phyloP scores from a whole-genome alignment of 2,329 filamentous ascomycete species.

The Aspergillus uvarum region DNA sequence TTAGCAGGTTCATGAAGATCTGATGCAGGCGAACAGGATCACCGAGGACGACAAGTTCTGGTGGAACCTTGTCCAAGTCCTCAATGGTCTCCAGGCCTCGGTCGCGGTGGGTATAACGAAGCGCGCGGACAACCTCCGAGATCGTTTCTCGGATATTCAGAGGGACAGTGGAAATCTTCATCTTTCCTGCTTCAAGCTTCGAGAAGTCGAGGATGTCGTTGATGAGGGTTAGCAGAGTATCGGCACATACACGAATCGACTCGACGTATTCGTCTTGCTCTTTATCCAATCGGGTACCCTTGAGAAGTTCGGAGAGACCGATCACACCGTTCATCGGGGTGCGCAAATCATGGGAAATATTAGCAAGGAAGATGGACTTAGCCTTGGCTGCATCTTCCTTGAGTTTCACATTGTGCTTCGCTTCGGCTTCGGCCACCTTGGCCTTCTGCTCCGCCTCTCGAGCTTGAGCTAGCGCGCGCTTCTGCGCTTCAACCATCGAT shows the following conservation, averaged over 20 bases:
- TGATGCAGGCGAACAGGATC: constrained; percentile 82
- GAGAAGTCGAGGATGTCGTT: constrained; percentile 91
- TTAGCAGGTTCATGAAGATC: constrained; percentile 76
- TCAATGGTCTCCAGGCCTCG: constrained; percentile 60
- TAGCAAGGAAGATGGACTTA: constrained; percentile 96
- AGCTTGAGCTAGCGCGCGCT: constrained; percentile 61
- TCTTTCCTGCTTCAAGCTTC: constrained; percentile 80
- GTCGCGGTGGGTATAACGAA: constrained; percentile 64
- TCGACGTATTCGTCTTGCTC: constrained; percentile 64
- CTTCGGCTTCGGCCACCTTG: constrained; percentile 63
- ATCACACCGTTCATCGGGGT: constrained; percentile 94
- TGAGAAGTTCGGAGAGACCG: constrained; percentile 66
- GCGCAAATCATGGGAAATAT: constrained; percentile 84
- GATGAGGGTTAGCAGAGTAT: constrained; percentile 80
- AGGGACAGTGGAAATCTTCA: constrained; percentile 82
- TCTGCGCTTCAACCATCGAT: constrained; percentile 66
- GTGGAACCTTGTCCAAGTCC: constrained; percentile 62
- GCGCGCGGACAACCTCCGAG: constrained; percentile 61
- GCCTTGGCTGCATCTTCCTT: constrained; percentile 67
- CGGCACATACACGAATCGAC: constrained; percentile 64
- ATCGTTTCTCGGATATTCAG: constrained; percentile 72
- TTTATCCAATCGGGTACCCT: constrained; percentile 54
- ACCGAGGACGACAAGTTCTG: constrained; percentile 69
- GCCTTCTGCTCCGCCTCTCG: constrained; percentile 64
- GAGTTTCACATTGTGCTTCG: constrained; percentile 63